Conservation (phyloP, 2,329 filamentous ascomycete genomes). For the Colletotrichum lentis region DNA sequence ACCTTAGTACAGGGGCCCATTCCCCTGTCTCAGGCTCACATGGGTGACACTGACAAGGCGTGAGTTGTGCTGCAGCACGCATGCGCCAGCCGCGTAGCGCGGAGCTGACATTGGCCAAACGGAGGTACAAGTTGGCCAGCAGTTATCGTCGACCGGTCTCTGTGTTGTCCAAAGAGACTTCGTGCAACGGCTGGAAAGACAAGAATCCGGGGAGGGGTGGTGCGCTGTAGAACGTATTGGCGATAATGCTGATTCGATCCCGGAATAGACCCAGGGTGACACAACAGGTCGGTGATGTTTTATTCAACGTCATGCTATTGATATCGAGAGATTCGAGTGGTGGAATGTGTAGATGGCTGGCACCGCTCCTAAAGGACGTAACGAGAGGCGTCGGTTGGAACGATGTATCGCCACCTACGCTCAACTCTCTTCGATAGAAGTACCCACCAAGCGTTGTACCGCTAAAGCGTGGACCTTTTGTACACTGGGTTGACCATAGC, state of each 20-base stretch:
- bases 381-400: background rate
- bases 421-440: background rate
- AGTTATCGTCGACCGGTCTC: conserved; percentile 11
- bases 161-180: background rate
- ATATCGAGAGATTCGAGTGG: conserved; percentile 18
- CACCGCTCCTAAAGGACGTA: conserved; percentile 1
- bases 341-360: background rate
- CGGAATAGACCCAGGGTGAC: background rate
- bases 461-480: background rate
- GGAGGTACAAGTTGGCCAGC: background rate
- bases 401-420: background rate
- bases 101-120: conserved; percentile 12
- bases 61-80: conserved; percentile 4
- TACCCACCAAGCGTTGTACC: background rate
- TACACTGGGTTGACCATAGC: background rate
- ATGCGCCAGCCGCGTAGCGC: background rate
- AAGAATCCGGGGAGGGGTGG: conserved; percentile 27
- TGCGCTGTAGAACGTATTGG: conserved; percentile 9
- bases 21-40: conserved; percentile 2
- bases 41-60: conserved; percentile 3
- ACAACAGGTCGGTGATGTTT: conserved; percentile 20
- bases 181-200: background rate
- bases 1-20: background rate
- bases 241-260: conserved; percentile 28
- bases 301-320: conserved; percentile 24